These are phyloP conservation scores for Trametes sanguinea DNA, from an alignment of 768 basidiomycete genomes.

Conservation along the genomic window DNA sequence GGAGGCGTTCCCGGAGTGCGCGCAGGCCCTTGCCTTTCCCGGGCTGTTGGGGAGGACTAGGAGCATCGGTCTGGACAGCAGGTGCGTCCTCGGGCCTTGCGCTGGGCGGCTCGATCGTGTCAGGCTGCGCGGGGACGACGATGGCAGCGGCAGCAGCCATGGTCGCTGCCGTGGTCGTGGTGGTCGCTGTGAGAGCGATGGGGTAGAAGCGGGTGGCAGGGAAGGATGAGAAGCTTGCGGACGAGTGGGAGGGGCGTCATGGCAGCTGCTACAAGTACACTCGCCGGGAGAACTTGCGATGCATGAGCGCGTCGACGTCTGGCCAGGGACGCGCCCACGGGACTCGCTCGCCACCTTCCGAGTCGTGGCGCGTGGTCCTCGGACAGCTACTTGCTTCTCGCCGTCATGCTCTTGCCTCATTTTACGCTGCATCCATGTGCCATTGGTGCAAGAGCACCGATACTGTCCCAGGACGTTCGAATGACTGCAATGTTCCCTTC, in stretches of 20 bases:
- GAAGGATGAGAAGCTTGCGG: not conserved
- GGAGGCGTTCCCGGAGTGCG: constrained; percentile 14
- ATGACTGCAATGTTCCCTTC: no score
- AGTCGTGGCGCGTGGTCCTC: not conserved
- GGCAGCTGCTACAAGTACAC: not conserved
- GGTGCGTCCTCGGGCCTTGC: not conserved
- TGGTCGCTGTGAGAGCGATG: constrained; percentile 6
- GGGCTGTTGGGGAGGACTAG: constrained; percentile 3
- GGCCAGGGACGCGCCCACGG: constrained; percentile 1
- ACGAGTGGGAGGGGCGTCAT: not conserved
- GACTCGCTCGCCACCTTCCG: not conserved
- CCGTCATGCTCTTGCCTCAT: no score
- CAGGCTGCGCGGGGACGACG: not conserved
- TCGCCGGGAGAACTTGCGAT: constrained; percentile 3
- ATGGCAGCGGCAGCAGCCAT: not conserved
- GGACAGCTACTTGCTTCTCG: no score
- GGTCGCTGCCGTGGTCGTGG: not conserved
- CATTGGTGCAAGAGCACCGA: no score
- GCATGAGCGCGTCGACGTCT: not conserved
- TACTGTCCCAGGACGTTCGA: no score
- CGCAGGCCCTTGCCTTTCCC: constrained; percentile 18
- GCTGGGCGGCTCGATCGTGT: not conserved
- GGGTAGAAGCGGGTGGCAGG: not conserved
- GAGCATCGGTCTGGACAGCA: not conserved
- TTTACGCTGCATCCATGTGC: no score